Base-by-base conservation (phyloP, 1,139 yeast genomes). In the Protomyces inouyei region DNA sequence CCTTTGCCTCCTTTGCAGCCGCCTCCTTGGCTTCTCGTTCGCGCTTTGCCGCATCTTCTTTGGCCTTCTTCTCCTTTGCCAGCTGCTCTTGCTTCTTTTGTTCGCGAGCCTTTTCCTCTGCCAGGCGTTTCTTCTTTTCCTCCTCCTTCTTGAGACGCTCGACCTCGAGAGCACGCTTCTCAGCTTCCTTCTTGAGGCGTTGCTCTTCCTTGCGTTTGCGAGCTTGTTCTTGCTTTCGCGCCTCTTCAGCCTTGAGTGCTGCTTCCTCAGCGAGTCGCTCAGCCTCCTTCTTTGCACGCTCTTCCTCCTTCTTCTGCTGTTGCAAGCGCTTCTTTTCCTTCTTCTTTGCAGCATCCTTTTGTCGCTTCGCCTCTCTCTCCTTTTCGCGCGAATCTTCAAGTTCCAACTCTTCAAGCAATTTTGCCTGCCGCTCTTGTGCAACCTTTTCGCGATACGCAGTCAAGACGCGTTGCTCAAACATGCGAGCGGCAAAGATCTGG, bases 261-360 rank as follows among this genome's bases (percentile, higher is more conserved):
- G 81, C 85, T 67, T 83, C 88, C 1, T 73, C 77, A 35, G 74
- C 73, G 2, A 79, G 79, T 69, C 79, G 78, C 52, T 85, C 89
- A 55, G 82, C 86, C 71, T 85, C 90, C 68, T 81, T 82, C 66
- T 79, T 79, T 60, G 78, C 78, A 60, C 83, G 79, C 73, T 88
- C 95, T 69, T 87, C 92, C 72, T 89, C 96, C 70, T 85, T 87
- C 23, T 88, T 90, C 61, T 79, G 79, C 72, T 85, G 88, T 68
- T 82, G 85, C 52, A 82, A 79, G 25, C 87, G 80, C 73, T 87
- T 88, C 80, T 87, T 88, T 70, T 88, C 95, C 73, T 86, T 85
- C 65, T 86, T 85, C 76, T 85, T 86, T 71, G 89, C 95, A 74
- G 83, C 85, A 69, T 87, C 93, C 67, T 81, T 82, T 68, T 81